These are phyloP conservation scores for Kregervanrija fluxuum DNA, from an alignment of 805 yeast genomes.

Conservation along the genomic window DNA sequence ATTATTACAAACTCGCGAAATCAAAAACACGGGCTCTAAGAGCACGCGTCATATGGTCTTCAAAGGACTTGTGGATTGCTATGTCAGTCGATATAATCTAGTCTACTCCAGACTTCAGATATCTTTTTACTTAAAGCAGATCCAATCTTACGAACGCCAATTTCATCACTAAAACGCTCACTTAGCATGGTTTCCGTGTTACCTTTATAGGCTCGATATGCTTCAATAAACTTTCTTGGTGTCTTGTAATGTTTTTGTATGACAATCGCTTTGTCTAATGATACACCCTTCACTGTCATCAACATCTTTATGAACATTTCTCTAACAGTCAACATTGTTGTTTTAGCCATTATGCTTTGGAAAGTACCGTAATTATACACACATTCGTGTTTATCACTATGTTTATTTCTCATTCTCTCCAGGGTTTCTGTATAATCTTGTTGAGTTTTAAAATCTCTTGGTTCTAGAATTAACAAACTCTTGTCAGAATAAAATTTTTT, in stretches of 20 bases:
- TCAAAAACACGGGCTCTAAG: background rate
- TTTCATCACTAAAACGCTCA: slow-evolving; percentile 31
- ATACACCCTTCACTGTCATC: slow-evolving; percentile 72
- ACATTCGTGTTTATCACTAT: slow-evolving; percentile 24
- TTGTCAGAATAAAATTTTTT: slow-evolving; percentile 30
- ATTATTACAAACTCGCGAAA: background rate
- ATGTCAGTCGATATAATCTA: too few relatives aligned
- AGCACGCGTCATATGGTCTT: background rate
- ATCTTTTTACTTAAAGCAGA: slow-evolving; percentile 43
- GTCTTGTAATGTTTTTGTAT: slow-evolving; percentile 70
- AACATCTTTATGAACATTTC: slow-evolving; percentile 73
- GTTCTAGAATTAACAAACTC: slow-evolving; percentile 43
- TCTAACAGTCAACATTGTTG: slow-evolving; percentile 59
- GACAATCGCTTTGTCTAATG: slow-evolving; percentile 76
- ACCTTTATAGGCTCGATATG: slow-evolving; percentile 28
- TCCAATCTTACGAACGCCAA: slow-evolving; percentile 48
- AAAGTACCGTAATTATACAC: slow-evolving; percentile 49
- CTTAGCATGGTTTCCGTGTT: slow-evolving; percentile 27
- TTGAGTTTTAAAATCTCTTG: slow-evolving; percentile 42
- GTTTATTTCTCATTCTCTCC: slow-evolving; percentile 30
- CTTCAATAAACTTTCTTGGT: slow-evolving; percentile 51
- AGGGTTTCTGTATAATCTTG: slow-evolving; percentile 40
- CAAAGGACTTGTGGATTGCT: slow-evolving; percentile 13
- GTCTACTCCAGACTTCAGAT: slow-evolving; percentile 46
- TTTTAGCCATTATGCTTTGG: slow-evolving; percentile 62